A percentile compares a stretch with the other conserved stretches of the same genome.
Conservation (phyloP, 2,329 filamentous ascomycete species). For the Ophidiomyces ophidiicola region DNA sequence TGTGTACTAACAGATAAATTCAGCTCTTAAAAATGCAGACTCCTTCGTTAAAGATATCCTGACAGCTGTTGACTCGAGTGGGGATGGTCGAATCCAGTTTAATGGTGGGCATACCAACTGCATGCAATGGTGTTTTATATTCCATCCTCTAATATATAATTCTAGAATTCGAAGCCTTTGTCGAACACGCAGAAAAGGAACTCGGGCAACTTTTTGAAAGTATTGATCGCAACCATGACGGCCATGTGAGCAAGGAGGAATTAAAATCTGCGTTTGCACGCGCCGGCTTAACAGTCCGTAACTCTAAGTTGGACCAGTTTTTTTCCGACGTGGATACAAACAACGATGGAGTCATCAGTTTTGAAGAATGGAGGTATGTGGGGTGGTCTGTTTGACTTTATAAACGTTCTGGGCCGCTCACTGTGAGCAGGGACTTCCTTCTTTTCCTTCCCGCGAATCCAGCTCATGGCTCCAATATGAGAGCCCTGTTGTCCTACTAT, state of each 20-base stretch:
- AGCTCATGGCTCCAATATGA: conserved; percentile 48
- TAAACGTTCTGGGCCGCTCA: background rate
- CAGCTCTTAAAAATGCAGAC: conserved; percentile 82
- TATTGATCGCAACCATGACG: conserved; percentile 77
- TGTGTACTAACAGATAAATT: conserved; percentile 8
- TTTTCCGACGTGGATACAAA: conserved; percentile 84
- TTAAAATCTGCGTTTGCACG: conserved; percentile 63
- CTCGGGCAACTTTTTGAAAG: conserved; percentile 68
- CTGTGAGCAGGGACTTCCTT: conserved; percentile 63
- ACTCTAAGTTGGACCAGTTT: conserved; percentile 66
- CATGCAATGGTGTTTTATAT: conserved; percentile 1
- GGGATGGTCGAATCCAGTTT: conserved; percentile 82
- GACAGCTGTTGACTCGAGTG: conserved; percentile 69
- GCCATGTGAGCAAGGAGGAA: conserved; percentile 76
- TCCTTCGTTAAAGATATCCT: conserved; percentile 70
- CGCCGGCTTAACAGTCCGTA: conserved; percentile 67
- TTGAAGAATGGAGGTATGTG: conserved; percentile 90
- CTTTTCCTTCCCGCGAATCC: conserved; percentile 63
- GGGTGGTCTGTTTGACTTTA: too few relatives aligned
- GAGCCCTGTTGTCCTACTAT: conserved; percentile 81
- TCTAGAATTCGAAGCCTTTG: conserved; percentile 77
- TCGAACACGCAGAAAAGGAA: conserved; percentile 74
- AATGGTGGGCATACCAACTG: conserved; percentile 49
- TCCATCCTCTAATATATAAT: conserved; percentile 2
- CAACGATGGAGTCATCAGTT: conserved; percentile 73